Base-by-base conservation (phyloP, 352 stramenopile species). In the Elongisporangium prolatum region DNA sequence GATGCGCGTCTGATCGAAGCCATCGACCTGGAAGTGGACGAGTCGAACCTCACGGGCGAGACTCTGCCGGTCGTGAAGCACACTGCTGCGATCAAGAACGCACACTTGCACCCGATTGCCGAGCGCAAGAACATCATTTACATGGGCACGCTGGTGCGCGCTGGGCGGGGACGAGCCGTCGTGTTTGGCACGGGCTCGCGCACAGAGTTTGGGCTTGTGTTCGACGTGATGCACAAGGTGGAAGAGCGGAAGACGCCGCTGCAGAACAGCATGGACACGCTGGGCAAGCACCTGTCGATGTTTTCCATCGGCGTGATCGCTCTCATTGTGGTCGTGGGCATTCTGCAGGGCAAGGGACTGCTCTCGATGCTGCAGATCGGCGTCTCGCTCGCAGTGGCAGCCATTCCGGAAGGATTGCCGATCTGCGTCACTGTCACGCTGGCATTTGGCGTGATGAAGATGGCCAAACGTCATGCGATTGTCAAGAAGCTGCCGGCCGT, bases 141-240 rank as follows among this genome's bases (percentile, higher is more conserved):
- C 80, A 97, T 98, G 83, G 96, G 96, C 24, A 99, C 96, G 20
- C 78, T 99, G 17, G 91, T 99, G 22, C 94, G 89, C 34, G 77
- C 75, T 16, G 97, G 97, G 4, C 80, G 92, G 21, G 96, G 86
- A n/a, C 80, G 88, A 57, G 97, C 93, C 10, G 69, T 99, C 1
- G 97, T 99, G 14, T 81, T 97, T 51, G 86, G 89, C 16, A 98
- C 96, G n/a, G 97, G 96, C 22, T 73, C 86, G 21, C 68, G 78
- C 28, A 99, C 96, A 8, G 96, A 99, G 75, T 98, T 99, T 70
- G 97, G 97, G 6, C 88, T 93, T 49, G 95, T 98, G 6, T 97
- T 98, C 64, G 77, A 96, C 48, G 93, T 98, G 53, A 88, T 99
- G 63, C 81, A 94, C 54, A 87, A 90, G 17, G 89, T 99, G 9